Percentiles rank a stretch among this genome's conserved stretches.
Evolutionary conservation across 179 eudicot genomes (phyloP).

Genomic region (Spinacia oleracea): DNA sequence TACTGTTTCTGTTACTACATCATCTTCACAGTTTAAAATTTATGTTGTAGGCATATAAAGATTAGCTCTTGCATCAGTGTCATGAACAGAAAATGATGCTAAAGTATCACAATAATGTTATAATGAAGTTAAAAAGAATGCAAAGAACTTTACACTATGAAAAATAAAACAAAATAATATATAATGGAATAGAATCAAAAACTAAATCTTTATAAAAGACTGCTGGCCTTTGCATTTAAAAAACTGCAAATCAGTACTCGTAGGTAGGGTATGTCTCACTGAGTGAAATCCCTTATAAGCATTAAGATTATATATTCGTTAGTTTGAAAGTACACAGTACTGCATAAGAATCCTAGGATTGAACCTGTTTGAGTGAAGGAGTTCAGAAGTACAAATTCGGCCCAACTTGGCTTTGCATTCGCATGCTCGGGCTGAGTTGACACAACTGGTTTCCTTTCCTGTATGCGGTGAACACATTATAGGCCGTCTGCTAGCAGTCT

Average conservation of each 20-base stretch:
- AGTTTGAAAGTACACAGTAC: neutral
- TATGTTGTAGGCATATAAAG: neutral
- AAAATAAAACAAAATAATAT: neutral
- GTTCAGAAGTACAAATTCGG: neutral
- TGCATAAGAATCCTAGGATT: neutral
- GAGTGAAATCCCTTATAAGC: slow-evolving; percentile 1
- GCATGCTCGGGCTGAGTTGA: neutral
- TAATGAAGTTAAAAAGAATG: neutral
- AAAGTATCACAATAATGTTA: slow-evolving; percentile 6
- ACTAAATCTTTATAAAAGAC: neutral
- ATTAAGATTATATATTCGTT: neutral
- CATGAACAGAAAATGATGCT: neutral
- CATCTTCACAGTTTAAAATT: neutral
- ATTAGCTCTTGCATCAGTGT: neutral
- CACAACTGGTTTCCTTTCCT: neutral
- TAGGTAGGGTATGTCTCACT: neutral
- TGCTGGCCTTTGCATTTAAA: neutral
- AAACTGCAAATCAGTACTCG: neutral
- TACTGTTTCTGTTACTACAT: neutral
- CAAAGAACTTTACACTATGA: neutral
- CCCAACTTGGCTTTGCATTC: neutral
- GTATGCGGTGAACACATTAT: neutral
- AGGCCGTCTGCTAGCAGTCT: neutral
- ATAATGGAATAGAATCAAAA: neutral
- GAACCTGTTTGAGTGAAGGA: neutral